These are phyloP conservation scores for Mycena amicta DNA, from an alignment of 768 basidiomycete genomes.

Conservation along the genomic window DNA sequence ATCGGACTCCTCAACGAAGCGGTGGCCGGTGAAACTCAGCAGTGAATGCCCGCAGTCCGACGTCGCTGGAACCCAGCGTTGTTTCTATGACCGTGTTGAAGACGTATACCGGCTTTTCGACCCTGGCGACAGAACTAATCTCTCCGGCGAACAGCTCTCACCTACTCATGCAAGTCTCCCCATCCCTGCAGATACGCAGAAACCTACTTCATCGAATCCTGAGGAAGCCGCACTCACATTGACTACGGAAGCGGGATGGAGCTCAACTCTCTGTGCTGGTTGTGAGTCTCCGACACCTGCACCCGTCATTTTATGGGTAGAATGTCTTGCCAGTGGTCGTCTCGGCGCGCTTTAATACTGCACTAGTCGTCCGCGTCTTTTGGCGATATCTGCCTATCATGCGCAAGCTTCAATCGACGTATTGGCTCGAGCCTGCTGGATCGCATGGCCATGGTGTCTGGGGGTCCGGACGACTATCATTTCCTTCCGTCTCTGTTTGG, in stretches of 20 bases:
- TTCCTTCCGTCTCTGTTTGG: slow-evolving; percentile 92
- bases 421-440: slow-evolving; percentile 98
- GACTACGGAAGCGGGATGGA: slow-evolving; percentile 99
- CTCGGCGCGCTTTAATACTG: slow-evolving; percentile 62
- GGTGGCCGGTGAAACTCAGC: slow-evolving; percentile 75
- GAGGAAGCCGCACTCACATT: slow-evolving; percentile 90
- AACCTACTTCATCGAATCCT: slow-evolving; percentile 80
- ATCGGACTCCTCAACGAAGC: slow-evolving; percentile 76
- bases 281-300: slow-evolving; percentile 56
- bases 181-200: slow-evolving; percentile 62
- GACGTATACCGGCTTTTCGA: slow-evolving; percentile 51
- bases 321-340: slow-evolving; percentile 75
- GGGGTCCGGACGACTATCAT: slow-evolving; percentile 96
- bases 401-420: slow-evolving; percentile 87
- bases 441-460: slow-evolving; percentile 99
- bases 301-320: slow-evolving; percentile 41
- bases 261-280: slow-evolving; percentile 94
- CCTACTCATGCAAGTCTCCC: slow-evolving; percentile 57
- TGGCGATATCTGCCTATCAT: slow-evolving; percentile 89
- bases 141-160: slow-evolving; percentile 61
- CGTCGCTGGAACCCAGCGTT: slow-evolving; percentile 94
- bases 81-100: slow-evolving; percentile 84
- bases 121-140: too few relatives aligned
- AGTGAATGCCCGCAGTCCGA: slow-evolving; percentile 59
- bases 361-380: slow-evolving; percentile 82